Conservation (phyloP, 495 filamentous ascomycete genomes). For the Bacidia gigantensis region DNA sequence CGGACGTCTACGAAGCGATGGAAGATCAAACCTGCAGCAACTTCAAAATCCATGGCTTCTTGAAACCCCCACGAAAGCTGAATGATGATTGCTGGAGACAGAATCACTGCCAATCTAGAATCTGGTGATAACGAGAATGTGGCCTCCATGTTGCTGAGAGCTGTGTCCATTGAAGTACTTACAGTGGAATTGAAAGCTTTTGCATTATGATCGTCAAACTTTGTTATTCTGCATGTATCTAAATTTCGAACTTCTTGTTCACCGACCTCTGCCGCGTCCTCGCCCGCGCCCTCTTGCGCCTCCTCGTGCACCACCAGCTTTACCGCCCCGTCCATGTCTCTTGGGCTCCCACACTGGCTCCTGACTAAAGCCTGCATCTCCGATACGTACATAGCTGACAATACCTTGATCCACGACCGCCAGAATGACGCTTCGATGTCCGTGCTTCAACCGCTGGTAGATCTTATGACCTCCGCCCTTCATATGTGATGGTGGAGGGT, state of each 20-base stretch:
- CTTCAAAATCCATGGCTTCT: too few species aligned
- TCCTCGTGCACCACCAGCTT: neutral
- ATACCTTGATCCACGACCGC: slow-evolving; percentile 84
- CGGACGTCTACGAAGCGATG: slow-evolving; percentile 66
- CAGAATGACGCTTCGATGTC: slow-evolving; percentile 68
- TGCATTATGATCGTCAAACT: too few species aligned
- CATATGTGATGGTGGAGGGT: slow-evolving; percentile 37
- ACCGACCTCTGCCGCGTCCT: neutral
- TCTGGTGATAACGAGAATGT: too few species aligned
- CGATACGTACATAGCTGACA: slow-evolving; percentile 58
- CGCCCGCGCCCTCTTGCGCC: neutral
- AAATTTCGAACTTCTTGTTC: neutral
- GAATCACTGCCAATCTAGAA: too few species aligned
- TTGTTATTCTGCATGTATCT: neutral
- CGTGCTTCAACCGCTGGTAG: slow-evolving; percentile 70
- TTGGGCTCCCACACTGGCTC: neutral
- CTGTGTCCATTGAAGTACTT: too few species aligned
- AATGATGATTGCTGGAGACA: too few species aligned
- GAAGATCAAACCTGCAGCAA: slow-evolving; percentile 35
- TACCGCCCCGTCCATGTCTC: neutral
- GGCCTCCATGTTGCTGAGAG: too few species aligned
- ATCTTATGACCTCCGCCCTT: slow-evolving; percentile 24
- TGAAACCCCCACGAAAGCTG: too few species aligned
- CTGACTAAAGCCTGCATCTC: neutral
- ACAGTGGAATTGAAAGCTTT: too few species aligned